Evolutionary conservation across 495 filamentous ascomycete genomes (phyloP), one percentile per base, ranked within the genome.

Genomic region (Aspergillus leporis): DNA sequence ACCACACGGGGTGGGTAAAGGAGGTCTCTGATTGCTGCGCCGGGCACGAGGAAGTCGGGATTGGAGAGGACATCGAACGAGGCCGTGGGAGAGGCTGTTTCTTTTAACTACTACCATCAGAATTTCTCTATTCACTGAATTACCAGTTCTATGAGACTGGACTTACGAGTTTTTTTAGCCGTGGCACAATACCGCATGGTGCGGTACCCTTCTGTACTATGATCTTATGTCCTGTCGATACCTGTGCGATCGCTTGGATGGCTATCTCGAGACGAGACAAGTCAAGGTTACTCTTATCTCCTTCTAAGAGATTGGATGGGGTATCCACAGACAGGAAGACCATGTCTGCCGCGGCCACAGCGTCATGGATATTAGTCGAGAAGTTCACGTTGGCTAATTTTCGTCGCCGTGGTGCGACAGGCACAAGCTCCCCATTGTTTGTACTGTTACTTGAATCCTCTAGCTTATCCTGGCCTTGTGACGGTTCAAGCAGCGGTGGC

Each of bases 191-290:
- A 21, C 86, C 77, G 64, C 87, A 90, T 10, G 90, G 90, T 16
- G 92, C 89, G 0, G 90, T 91, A 23, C 79, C 84, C 70, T 91
- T 92, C 69, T 92, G 90, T 0, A 92, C 90, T 21, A 93, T 77
- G 58, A 92, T 91, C 61, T 87, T 85, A 31, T 87, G 85, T 13
- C 76, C 70, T 25, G 74, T 81, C 9, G 89, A 57, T 82, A 73
- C 58, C 79, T 74, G 61, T 0, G 90, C 90, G 46, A 93, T 87
- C 19, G 79, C 79, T 32, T 81, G 73, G 2, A 83, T 81, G 0
- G 85, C 88, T 31, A 78, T 72, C 64, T 93, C 88, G 4, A 92
- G 75, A 19, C 80, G 81, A 18, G 80, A 82, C 43, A 90, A 72
- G 62, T 92, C 83, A 4, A 84, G 3, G 0, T 73, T 14, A 82